Evolutionary conservation across 2,329 filamentous ascomycete genomes (phyloP).

Genomic region (Bertia moriformis): DNA sequence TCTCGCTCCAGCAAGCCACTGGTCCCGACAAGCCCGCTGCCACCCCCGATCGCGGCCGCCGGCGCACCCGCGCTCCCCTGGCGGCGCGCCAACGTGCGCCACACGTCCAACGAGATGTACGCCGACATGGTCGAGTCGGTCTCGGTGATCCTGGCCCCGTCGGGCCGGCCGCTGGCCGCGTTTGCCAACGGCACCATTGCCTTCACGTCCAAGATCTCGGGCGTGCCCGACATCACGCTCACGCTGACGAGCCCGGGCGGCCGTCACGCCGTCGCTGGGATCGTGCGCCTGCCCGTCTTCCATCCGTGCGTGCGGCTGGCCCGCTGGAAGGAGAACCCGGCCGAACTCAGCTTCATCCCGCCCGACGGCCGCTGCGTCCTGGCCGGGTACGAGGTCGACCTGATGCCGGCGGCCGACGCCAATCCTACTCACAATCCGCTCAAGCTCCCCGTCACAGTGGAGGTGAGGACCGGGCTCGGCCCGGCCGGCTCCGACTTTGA

Average conservation of each 20-base stretch:
- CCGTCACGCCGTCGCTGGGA: conserved; percentile 57
- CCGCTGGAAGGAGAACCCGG: conserved; percentile 77
- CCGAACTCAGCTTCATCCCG: conserved; percentile 87
- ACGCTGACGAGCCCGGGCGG: conserved; percentile 68
- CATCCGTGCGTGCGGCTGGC: conserved; percentile 86
- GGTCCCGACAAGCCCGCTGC: conserved; percentile 11
- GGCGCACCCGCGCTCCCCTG: conserved; percentile 58
- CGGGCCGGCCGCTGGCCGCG: conserved; percentile 72
- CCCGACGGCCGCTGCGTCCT: conserved; percentile 89
- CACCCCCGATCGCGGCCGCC: conserved; percentile 24
- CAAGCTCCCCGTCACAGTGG: conserved; percentile 68
- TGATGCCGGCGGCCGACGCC: conserved; percentile 69
- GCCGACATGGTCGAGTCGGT: conserved; percentile 89
- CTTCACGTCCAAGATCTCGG: conserved; percentile 89
- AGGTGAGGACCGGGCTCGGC: conserved; percentile 71
- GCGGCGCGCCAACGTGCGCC: conserved; percentile 79
- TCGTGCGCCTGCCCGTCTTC: conserved; percentile 81
- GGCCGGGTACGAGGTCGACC: conserved; percentile 84
- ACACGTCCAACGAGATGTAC: conserved; percentile 94
- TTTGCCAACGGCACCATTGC: conserved; percentile 84
- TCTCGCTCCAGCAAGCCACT: conserved; percentile 1
- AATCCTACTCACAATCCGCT: conserved; percentile 53
- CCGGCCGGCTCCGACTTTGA: conserved; percentile 71
- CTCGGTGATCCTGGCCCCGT: conserved; percentile 76
- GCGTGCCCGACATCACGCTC: conserved; percentile 81